A percentile compares a stretch with the other conserved stretches of the same genome.
Conservation (phyloP, 208 protist species). For the Crithidia fasciculata region DNA sequence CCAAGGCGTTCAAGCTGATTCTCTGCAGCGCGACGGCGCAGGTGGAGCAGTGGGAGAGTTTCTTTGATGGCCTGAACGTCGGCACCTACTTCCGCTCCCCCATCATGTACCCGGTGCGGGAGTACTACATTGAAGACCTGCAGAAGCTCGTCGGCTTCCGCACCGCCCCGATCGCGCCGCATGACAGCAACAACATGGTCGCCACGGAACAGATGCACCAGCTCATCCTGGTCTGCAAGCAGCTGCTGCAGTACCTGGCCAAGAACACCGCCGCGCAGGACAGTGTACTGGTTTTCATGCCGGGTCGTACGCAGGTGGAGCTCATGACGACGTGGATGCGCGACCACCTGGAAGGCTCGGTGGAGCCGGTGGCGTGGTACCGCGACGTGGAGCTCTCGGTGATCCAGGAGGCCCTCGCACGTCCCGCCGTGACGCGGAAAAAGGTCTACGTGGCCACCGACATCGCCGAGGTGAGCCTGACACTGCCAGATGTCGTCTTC, state of each 20-base stretch:
- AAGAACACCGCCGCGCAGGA: constrained; percentile 56
- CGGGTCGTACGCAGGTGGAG: constrained; percentile 81
- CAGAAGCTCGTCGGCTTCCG: constrained; percentile 60
- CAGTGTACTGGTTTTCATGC: constrained; percentile 95
- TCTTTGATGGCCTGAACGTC: constrained; percentile 78
- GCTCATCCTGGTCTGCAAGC: constrained; percentile 61
- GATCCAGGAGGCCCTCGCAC: constrained; percentile 92
- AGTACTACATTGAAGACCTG: constrained; percentile 84
- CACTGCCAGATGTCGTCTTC: constrained; percentile 95
- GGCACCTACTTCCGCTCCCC: constrained; percentile 68
- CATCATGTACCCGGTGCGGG: constrained; percentile 71
- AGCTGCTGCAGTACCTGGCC: constrained; percentile 69
- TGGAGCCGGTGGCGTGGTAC: constrained; percentile 88
- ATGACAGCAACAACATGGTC: constrained; percentile 47
- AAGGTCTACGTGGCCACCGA: constrained; percentile 96
- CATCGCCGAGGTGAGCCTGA: constrained; percentile 97
- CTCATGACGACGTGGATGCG: constrained; percentile 58
- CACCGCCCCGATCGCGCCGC: constrained; percentile 32
- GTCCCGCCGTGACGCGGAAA: constrained; percentile 75
- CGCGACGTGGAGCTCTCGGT: constrained; percentile 78
- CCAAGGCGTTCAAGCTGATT: constrained; percentile 78
- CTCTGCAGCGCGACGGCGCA: constrained; percentile 92
- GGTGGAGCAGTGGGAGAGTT: constrained; percentile 74
- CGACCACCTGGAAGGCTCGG: constrained; percentile 62
- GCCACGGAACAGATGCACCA: constrained; percentile 67